A percentile compares a stretch with the other conserved stretches of the same genome.
These are phyloP conservation scores for Globisporangium acanthophoron DNA, from an alignment of 352 stramenopile species.

Conservation along the genomic window DNA sequence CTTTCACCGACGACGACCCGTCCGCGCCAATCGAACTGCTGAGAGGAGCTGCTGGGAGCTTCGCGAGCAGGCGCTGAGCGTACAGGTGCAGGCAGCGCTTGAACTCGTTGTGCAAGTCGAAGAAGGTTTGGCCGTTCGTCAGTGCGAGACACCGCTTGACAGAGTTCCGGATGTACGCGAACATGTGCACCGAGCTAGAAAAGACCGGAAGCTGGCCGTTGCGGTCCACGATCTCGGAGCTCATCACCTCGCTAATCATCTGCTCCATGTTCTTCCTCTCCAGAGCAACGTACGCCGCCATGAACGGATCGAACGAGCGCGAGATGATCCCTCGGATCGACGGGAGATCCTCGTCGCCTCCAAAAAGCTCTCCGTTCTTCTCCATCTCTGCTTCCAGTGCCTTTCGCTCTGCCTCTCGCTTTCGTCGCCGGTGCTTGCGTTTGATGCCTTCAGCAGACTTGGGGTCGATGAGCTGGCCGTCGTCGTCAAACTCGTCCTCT, in stretches of 20 bases:
- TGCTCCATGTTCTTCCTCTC: slow-evolving; percentile 95
- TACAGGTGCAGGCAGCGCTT: slow-evolving; percentile 78
- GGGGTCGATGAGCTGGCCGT: slow-evolving; percentile 65
- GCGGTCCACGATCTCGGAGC: slow-evolving; percentile 91
- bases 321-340: slow-evolving; percentile 85
- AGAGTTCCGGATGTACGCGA: slow-evolving; percentile 98
- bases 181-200: slow-evolving; percentile 96
- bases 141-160: slow-evolving; percentile 96
- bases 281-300: slow-evolving; percentile 95
- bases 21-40: slow-evolving; percentile 6
- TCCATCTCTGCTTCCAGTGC: slow-evolving; percentile 59
- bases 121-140: slow-evolving; percentile 97
- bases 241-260: slow-evolving; percentile 89
- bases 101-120: slow-evolving; percentile 95
- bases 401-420: slow-evolving; percentile 61
- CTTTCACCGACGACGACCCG: slow-evolving; percentile 15
- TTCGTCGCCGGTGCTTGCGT: slow-evolving; percentile 67
- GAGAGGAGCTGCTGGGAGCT: slow-evolving; percentile 39
- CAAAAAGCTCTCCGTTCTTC: slow-evolving; percentile 42
- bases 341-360: slow-evolving; percentile 43
- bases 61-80: slow-evolving; percentile 62
- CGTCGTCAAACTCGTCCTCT: slow-evolving; percentile 65
- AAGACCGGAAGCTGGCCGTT: slow-evolving; percentile 95
- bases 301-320: slow-evolving; percentile 96
- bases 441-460: slow-evolving; percentile 73